These are phyloP conservation scores for Oleoguttula mirabilis DNA, from an alignment of 495 filamentous ascomycete species.

Conservation along the genomic window DNA sequence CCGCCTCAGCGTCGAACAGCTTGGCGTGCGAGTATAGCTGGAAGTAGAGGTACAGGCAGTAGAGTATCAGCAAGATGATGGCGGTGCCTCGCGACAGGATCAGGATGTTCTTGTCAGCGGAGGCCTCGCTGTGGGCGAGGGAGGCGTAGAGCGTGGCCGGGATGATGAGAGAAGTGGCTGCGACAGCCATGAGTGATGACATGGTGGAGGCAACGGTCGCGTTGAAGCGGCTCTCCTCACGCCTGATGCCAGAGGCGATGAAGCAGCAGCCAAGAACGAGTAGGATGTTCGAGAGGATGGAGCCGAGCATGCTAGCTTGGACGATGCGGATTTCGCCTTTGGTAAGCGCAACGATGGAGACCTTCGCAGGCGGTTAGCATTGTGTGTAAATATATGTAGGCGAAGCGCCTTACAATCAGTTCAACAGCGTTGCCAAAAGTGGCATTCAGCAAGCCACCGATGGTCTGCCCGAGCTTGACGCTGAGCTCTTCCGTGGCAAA, in stretches of 20 bases:
- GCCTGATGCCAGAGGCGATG: conserved; percentile 66
- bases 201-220: conserved; percentile 84
- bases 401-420: conserved; percentile 76
- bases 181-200: conserved; percentile 88
- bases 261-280: conserved; percentile 96
- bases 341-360: conserved; percentile 82
- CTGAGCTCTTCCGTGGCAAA: conserved; percentile 94
- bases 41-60: conserved; percentile 83
- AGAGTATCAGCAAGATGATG: conserved; percentile 77
- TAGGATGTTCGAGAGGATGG: conserved; percentile 89
- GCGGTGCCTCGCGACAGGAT: conserved; percentile 81
- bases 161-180: conserved; percentile 84
- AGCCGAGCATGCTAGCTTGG: conserved; percentile 94
- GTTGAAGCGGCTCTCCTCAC: conserved; percentile 69
- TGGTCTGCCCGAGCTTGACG: conserved; percentile 68
- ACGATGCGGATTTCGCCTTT: conserved; percentile 87
- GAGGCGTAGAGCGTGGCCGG: conserved; percentile 67
- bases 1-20: conserved; percentile 61
- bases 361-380: too few species aligned
- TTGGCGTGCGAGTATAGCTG: conserved; percentile 70
- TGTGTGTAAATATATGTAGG: too few species aligned
- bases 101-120: conserved; percentile 52
- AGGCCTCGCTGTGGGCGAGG: conserved; percentile 29
- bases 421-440: conserved; percentile 98
- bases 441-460: conserved; percentile 89